These are phyloP conservation scores for Endotrypanum monterogeii DNA, from an alignment of 208 protist genomes.

Conservation along the genomic window DNA sequence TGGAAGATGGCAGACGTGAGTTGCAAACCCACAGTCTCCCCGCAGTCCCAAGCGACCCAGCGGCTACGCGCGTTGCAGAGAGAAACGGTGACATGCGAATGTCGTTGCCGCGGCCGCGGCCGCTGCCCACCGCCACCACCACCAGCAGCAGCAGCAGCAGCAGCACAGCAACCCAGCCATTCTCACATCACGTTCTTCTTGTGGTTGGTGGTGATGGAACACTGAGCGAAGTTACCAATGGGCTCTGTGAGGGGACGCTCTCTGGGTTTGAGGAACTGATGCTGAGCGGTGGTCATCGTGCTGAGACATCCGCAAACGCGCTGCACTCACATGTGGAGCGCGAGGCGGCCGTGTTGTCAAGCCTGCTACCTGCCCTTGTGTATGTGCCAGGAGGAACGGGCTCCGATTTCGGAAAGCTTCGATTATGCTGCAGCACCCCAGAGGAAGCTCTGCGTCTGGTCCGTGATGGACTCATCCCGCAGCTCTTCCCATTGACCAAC, in stretches of 20 bases:
- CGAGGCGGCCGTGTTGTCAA: constrained; percentile 51
- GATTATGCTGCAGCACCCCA: constrained; percentile 50
- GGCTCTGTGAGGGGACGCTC: constrained; percentile 63
- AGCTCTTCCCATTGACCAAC: neutral
- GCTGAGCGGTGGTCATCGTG: neutral
- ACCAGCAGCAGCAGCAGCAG: neutral
- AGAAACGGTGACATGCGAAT: too few relatives aligned
- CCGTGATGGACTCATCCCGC: constrained; percentile 14
- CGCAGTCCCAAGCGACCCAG: neutral
- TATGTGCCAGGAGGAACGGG: constrained; percentile 75
- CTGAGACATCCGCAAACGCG: neutral
- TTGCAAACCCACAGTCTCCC: neutral
- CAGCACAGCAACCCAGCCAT: neutral
- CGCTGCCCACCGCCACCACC: neutral
- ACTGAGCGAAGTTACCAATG: constrained; percentile 80
- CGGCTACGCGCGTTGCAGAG: neutral
- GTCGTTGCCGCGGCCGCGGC: neutral
- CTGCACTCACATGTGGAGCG: constrained; percentile 46
- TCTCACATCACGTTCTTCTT: constrained; percentile 44
- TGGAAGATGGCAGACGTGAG: neutral
- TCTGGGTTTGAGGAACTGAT: constrained; percentile 4
- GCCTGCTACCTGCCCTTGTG: constrained; percentile 68
- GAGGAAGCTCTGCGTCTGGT: constrained; percentile 43
- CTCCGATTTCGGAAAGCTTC: constrained; percentile 74
- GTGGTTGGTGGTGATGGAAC: constrained; percentile 80